These are phyloP conservation scores for Aspergillus nidulans DNA, from an alignment of 495 filamentous ascomycete genomes.

Conservation along the genomic window DNA sequence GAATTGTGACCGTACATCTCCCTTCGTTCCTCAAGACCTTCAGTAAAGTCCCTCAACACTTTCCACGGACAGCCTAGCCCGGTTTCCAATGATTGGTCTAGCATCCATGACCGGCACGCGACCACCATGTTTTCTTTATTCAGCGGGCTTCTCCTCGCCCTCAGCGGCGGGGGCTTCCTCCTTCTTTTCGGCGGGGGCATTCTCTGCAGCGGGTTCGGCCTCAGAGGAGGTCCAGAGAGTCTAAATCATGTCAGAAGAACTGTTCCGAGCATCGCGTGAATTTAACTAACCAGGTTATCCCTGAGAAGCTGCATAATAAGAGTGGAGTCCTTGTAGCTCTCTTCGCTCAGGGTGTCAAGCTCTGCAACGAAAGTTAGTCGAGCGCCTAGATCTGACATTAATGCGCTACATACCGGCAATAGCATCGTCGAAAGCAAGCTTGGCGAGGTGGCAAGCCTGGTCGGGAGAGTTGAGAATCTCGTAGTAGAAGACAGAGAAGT, in stretches of 20 bases:
- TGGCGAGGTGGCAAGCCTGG: constrained; percentile 97
- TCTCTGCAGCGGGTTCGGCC: constrained; percentile 67
- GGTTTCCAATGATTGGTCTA: constrained; percentile 2
- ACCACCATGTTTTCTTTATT: constrained; percentile 43
- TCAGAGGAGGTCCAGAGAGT: constrained; percentile 99
- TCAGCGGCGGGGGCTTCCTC: constrained; percentile 53
- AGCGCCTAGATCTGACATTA: not conserved
- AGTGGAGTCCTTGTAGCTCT: constrained; percentile 99
- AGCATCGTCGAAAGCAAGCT: constrained; percentile 98
- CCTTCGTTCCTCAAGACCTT: not conserved
- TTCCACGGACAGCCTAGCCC: constrained; percentile 7
- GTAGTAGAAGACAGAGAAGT: constrained; percentile 99
- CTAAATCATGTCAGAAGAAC: constrained; percentile 44
- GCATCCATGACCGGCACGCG: constrained; percentile 28
- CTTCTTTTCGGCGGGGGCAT: constrained; percentile 56
- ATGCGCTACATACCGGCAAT: constrained; percentile 74
- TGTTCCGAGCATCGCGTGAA: not conserved
- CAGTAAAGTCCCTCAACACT: constrained; percentile 11
- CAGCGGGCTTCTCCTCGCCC: constrained; percentile 59
- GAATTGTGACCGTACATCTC: not conserved
- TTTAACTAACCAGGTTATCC: constrained; percentile 85
- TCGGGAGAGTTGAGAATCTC: constrained; percentile 99
- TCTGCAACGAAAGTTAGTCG: constrained; percentile 51
- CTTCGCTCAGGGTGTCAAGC: constrained; percentile 96
- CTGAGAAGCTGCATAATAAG: constrained; percentile 99